Conservation (phyloP, 805 yeast species). For the Ogataea trehaloabstinens region DNA sequence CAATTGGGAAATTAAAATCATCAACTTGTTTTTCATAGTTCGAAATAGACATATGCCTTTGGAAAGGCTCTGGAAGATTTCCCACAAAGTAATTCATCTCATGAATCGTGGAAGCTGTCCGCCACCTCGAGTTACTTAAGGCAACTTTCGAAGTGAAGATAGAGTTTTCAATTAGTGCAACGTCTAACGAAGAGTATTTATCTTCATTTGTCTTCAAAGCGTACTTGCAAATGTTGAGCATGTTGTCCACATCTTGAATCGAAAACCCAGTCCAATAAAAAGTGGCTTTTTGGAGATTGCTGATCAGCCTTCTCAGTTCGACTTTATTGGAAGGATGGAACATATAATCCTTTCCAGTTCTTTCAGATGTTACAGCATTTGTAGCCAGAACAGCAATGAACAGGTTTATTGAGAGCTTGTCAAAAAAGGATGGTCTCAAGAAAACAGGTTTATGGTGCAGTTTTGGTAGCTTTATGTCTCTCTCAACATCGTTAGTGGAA, state of each 20-base stretch:
- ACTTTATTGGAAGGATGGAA: conserved; percentile 57
- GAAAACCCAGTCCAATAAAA: conserved; percentile 77
- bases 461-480: conserved; percentile 56
- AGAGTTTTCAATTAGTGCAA: conserved; percentile 40
- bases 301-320: conserved; percentile 54
- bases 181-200: conserved; percentile 38
- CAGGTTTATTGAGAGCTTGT: conserved; percentile 58
- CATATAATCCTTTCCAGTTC: conserved; percentile 68
- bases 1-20: conserved; percentile 50
- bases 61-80: conserved; percentile 42
- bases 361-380: conserved; percentile 71
- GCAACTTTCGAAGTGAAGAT: conserved; percentile 48
- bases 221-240: conserved; percentile 46
- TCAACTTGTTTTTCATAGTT: conserved; percentile 33
- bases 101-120: conserved; percentile 54
- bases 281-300: conserved; percentile 63
- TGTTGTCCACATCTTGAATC: conserved; percentile 51
- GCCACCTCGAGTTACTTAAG: conserved; percentile 53
- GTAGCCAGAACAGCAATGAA: conserved; percentile 68
- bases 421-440: conserved; percentile 61
- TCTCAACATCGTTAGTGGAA: conserved; percentile 48
- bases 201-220: conserved; percentile 38
- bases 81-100: conserved; percentile 61
- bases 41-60: conserved; percentile 44
- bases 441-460: conserved; percentile 57